These are phyloP conservation scores for Saccharomycopsis sp. DNA, from an alignment of 805 yeast species.

Conservation along the genomic window DNA sequence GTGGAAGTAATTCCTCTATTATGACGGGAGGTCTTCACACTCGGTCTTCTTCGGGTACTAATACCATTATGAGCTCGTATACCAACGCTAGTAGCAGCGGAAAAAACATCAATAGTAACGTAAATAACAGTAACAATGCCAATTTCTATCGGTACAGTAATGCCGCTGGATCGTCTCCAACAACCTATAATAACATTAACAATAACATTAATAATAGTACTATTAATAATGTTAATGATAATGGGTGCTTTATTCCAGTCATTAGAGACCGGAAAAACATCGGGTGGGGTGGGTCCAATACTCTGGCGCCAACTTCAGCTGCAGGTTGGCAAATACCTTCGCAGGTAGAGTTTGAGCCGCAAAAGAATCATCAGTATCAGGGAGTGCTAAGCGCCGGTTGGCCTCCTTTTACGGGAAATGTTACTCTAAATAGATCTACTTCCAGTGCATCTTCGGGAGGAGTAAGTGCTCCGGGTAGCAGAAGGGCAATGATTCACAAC, in stretches of 20 bases:
- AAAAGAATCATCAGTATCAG: background rate
- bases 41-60: background rate
- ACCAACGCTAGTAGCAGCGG: constrained; percentile 1
- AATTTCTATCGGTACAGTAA: background rate
- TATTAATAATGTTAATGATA: constrained; percentile 22
- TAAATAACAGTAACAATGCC: constrained; percentile 3
- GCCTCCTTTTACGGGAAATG: background rate
- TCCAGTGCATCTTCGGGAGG: background rate
- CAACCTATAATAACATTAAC: background rate
- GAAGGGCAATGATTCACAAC: background rate
- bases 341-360: background rate
- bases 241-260: constrained; percentile 1
- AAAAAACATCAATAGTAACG: constrained; percentile 1
- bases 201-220: constrained; percentile 2
- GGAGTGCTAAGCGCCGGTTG: background rate
- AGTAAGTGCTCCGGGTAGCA: background rate
- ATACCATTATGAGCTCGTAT: background rate
- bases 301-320: background rate
- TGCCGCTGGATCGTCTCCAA: background rate
- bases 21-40: background rate
- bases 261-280: background rate
- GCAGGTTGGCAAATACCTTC: background rate
- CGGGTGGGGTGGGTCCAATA: background rate
- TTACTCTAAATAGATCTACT: background rate
- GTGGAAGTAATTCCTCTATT: background rate